Conservation (phyloP, 2,329 filamentous ascomycete genomes). For the Fusarium tricinctum region DNA sequence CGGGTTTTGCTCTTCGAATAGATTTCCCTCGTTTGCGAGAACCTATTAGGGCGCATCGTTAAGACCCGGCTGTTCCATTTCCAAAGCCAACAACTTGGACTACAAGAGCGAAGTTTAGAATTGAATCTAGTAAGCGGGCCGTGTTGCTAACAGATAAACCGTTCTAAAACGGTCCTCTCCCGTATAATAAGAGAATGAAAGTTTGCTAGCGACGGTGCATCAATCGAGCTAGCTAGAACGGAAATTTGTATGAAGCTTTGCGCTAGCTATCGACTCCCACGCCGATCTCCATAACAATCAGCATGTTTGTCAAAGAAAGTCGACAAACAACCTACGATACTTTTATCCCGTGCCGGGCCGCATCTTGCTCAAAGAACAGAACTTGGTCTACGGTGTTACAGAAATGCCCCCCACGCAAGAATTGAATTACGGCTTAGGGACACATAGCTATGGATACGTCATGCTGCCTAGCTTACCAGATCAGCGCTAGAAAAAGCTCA, state of each 20-base stretch:
- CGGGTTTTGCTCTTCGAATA: not conserved
- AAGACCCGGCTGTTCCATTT: not conserved
- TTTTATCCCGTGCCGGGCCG: conserved; percentile 37
- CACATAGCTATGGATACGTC: conserved; percentile 22
- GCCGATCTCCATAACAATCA: conserved; percentile 15
- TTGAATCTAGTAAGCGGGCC: not conserved
- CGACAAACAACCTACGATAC: conserved; percentile 15
- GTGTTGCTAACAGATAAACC: not conserved
- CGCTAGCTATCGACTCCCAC: conserved; percentile 17
- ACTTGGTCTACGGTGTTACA: conserved; percentile 5
- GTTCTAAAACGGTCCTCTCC: conserved; percentile 1
- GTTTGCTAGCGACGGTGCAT: conserved; percentile 35
- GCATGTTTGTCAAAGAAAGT: conserved; percentile 7
- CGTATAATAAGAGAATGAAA: conserved; percentile 11
- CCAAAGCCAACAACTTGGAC: not conserved
- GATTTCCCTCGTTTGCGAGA: not conserved
- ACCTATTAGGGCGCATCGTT: not conserved
- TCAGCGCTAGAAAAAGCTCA: conserved; percentile 17
- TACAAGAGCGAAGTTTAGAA: not conserved
- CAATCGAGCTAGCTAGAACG: conserved; percentile 19
- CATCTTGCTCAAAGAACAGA: conserved; percentile 20
- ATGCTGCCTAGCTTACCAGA: conserved; percentile 23
- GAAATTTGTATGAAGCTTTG: conserved; percentile 15
- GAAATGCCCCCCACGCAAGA: conserved; percentile 7
- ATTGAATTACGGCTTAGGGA: too few species aligned